Conservation (phyloP, 805 yeast genomes). For the Hanseniaspora nectarophila region DNA sequence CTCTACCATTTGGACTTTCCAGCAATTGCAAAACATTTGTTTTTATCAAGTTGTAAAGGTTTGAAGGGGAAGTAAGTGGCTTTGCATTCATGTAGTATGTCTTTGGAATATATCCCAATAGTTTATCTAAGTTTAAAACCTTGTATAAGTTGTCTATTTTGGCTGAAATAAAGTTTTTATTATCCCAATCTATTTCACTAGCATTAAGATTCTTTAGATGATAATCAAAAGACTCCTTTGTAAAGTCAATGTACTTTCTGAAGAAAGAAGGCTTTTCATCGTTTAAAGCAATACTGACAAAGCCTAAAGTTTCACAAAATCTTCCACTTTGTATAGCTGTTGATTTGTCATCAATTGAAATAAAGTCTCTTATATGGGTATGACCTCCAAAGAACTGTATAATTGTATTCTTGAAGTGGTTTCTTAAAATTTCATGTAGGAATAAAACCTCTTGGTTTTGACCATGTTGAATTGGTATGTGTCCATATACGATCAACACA, state of each 20-base stretch:
- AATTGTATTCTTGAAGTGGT: constrained; percentile 44
- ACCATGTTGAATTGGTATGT: constrained; percentile 49
- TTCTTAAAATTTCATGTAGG: constrained; percentile 39
- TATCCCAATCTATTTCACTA: constrained; percentile 13
- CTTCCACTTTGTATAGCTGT: constrained; percentile 87
- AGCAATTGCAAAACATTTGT: constrained; percentile 42
- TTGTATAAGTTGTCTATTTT: constrained; percentile 38
- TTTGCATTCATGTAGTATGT: constrained; percentile 59
- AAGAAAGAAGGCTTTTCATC: constrained; percentile 28
- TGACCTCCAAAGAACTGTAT: constrained; percentile 93
- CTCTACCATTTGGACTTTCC: too few relatives aligned
- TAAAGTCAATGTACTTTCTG: constrained; percentile 77
- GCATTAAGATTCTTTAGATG: constrained; percentile 36
- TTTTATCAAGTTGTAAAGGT: constrained; percentile 49
- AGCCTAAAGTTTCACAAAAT: constrained; percentile 89
- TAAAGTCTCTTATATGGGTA: constrained; percentile 80
- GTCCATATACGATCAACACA: constrained; percentile 61
- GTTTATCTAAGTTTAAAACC: constrained; percentile 46
- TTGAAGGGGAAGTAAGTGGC: constrained; percentile 46
- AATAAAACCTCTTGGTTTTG: constrained; percentile 28
- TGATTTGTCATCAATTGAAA: constrained; percentile 49
- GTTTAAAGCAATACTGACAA: constrained; percentile 42
- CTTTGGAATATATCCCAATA: constrained; percentile 53
- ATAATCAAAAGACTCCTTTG: constrained; percentile 51
- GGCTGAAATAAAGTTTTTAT: constrained; percentile 38